Evolutionary conservation across 805 yeast genomes (phyloP), one percentile per base, ranked within the genome.

Genomic region (Sugiyamaella lignohabitans): DNA sequence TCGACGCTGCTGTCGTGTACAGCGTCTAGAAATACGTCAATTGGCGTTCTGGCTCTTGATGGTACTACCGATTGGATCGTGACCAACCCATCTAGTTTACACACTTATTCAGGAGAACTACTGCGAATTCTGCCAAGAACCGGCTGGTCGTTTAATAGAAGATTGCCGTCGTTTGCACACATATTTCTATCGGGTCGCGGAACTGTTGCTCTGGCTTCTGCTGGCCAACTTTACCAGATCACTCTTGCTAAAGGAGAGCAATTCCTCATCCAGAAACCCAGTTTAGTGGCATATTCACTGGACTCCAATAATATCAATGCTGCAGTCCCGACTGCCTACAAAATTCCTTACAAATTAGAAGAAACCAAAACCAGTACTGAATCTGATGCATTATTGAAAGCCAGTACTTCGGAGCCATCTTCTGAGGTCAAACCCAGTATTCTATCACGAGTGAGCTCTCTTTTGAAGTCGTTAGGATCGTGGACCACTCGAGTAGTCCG

Each of bases 101-200:
- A 71, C 22, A 75, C 80, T 17, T 75, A 74, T 71, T 58, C 73
- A 2, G 80, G 72, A 36, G 52, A 58, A 19, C 56, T 64, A 19
- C 54, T 68, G 30, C 42, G 48, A 18, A 50, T 63, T 17, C 39
- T 39, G 19, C 59, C 70, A 4, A 53, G 54, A 21, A 34, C 54
- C n/a, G 54, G 53, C 17, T 51, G 53, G 53, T 49, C 53, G 34
- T 18, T 27, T 18, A 20, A 45, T 23, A 20, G 41, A 23, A 8
- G 27, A 38, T 21, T n/a, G 8, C 55, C 66, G 3, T 55, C 60
- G 4, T 60, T 65, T 52, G 55, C 64, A 48, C 66, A 58, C 57
- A 55, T 59, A 22, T 50, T 49, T 50, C 67, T 59, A 42, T 64
- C 59, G 4, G 80, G 80, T 16, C 64, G 72, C 21, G 80, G 80